Conservation (phyloP, 2,329 filamentous ascomycete species). For the Zasmidium angulare region DNA sequence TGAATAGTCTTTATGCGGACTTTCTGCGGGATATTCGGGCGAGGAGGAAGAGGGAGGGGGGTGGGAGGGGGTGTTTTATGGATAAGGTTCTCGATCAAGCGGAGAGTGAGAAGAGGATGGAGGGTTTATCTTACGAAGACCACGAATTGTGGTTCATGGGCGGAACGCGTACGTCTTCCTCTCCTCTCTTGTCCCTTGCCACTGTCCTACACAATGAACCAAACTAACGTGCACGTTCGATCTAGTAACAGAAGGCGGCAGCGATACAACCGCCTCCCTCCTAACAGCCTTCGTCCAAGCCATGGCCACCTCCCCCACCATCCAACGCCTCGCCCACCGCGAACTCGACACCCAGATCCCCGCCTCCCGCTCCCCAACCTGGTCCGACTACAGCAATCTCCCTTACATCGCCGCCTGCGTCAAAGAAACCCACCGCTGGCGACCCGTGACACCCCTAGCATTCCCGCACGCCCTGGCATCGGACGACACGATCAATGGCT, state of each 20-base stretch:
- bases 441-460: slow-evolving; percentile 34
- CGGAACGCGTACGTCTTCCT: slow-evolving; percentile 20
- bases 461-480: slow-evolving; percentile 42
- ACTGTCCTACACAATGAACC: too few relatives aligned
- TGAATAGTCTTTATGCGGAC: slow-evolving; percentile 44
- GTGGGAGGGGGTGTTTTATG: slow-evolving; percentile 37
- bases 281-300: slow-evolving; percentile 40
- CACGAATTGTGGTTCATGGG: slow-evolving; percentile 42
- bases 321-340: slow-evolving; percentile 32
- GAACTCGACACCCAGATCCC: slow-evolving; percentile 34
- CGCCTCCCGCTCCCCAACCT: slow-evolving; percentile 30
- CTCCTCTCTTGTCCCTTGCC: too few relatives aligned
- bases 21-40: slow-evolving; percentile 37
- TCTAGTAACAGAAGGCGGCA: slow-evolving; percentile 30
- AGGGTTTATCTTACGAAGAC: slow-evolving; percentile 26
- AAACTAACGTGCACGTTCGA: neutral
- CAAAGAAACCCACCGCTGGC: slow-evolving; percentile 40
- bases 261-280: slow-evolving; percentile 32
- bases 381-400: slow-evolving; percentile 33
- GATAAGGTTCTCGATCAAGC: slow-evolving; percentile 43
- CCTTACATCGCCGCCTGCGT: slow-evolving; percentile 36
- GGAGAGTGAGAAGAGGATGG: slow-evolving; percentile 20
- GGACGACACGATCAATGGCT: slow-evolving; percentile 34
- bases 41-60: slow-evolving; percentile 32
- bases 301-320: slow-evolving; percentile 30